A percentile compares a stretch with the other conserved stretches of the same genome.
Conservation (phyloP, 108 stramenopile species). For the Nannochloropsis oceanica region DNA sequence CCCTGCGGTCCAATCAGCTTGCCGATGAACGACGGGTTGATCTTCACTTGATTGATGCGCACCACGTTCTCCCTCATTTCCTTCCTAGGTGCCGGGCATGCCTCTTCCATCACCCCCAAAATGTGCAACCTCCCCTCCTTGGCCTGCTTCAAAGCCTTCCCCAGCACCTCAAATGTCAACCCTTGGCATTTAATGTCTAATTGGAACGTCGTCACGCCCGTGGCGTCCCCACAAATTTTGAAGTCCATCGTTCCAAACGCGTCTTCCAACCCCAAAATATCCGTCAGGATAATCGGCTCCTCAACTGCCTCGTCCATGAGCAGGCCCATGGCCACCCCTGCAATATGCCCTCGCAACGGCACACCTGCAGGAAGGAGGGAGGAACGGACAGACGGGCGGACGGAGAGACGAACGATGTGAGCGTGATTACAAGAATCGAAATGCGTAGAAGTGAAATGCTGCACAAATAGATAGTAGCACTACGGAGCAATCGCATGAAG, state of each 20-base stretch:
- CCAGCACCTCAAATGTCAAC: constrained; percentile 38
- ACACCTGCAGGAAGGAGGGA: constrained; percentile 38
- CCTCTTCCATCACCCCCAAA: constrained; percentile 52
- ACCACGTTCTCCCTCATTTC: not conserved
- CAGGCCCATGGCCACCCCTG: constrained; percentile 67
- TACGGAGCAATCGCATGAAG: not conserved
- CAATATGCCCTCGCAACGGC: constrained; percentile 54
- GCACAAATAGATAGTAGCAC: not conserved
- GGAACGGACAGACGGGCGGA: constrained; percentile 75
- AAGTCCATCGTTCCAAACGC: constrained; percentile 79
- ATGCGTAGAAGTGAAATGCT: too few species aligned
- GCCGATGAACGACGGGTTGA: not conserved
- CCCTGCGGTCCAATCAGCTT: not conserved
- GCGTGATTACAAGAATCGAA: constrained; percentile 27
- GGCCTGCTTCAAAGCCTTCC: constrained; percentile 49
- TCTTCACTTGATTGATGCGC: not conserved
- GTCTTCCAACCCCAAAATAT: constrained; percentile 73
- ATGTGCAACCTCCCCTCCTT: constrained; percentile 47
- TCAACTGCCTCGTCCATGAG: constrained; percentile 16
- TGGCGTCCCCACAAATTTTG: constrained; percentile 34
- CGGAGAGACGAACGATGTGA: constrained; percentile 63
- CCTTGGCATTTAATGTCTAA: constrained; percentile 81
- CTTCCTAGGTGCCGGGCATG: not conserved
- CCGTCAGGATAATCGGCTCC: constrained; percentile 44
- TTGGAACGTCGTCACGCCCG: constrained; percentile 49